Conservation (phyloP, 169 alveolate genomes). For the Plasmodium malariae region DNA sequence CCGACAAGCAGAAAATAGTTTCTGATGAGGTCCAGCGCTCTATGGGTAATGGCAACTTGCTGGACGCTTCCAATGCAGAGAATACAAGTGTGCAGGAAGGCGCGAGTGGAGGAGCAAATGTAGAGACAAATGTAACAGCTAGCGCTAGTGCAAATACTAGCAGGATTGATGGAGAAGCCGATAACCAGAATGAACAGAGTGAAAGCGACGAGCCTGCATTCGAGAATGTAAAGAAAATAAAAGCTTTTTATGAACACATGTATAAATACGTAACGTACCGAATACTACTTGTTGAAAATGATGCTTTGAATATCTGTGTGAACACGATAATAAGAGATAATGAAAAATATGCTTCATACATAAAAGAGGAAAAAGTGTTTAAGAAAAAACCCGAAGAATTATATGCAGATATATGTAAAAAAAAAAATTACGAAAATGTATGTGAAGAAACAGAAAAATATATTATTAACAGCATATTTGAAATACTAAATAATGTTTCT, state of each 20-base stretch:
- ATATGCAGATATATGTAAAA: conserved; percentile 26
- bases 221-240: conserved; percentile 12
- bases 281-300: conserved; percentile 25
- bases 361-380: conserved; percentile 2
- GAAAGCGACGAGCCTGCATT: not conserved
- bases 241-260: conserved; percentile 54
- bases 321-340: conserved; percentile 9
- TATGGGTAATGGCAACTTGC: not conserved
- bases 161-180: not conserved
- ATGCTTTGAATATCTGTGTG: conserved; percentile 9
- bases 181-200: conserved; percentile 14
- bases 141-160: not conserved
- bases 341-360: conserved; percentile 15
- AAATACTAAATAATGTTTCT: conserved; percentile 45
- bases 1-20: not conserved
- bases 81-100: not conserved
- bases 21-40: not conserved
- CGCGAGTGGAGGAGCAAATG: not conserved
- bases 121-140: not conserved
- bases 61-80: too few relatives aligned
- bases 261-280: conserved; percentile 27
- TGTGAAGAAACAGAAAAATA: conserved; percentile 27
- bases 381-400: conserved; percentile 34
- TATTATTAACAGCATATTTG: conserved; percentile 45
- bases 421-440: conserved; percentile 22